A percentile compares a stretch with the other conserved stretches of the same genome.
Evolutionary conservation across 306 rosid genomes (phyloP).

Genomic region (Lagenaria siceraria): DNA sequence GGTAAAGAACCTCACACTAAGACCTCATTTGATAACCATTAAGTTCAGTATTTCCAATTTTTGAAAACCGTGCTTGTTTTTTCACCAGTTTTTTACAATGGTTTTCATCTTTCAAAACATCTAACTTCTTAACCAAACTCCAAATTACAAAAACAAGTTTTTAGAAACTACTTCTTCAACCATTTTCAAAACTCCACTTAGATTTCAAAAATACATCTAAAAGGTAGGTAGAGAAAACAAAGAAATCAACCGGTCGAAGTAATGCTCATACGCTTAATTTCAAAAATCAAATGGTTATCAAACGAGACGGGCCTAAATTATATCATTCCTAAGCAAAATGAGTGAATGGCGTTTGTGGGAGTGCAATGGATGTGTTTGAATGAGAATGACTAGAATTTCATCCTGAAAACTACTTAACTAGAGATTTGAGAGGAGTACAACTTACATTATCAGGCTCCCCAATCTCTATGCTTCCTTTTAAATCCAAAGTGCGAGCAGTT

Average conservation of each 20-base stretch:
- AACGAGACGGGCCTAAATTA: background rate
- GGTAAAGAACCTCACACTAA: background rate
- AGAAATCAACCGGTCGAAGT: background rate
- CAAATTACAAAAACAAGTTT: background rate
- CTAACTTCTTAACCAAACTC: background rate
- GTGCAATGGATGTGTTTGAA: background rate
- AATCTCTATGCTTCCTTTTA: slow-evolving; percentile 74
- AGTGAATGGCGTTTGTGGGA: background rate
- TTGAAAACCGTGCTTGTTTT: background rate
- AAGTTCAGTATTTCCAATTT: background rate
- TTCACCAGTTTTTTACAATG: no score
- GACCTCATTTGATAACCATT: no score
- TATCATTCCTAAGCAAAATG: background rate
- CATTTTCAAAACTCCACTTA: background rate
- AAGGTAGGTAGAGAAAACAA: background rate
- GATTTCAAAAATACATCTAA: background rate
- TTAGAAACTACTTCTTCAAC: background rate
- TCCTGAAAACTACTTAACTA: background rate
- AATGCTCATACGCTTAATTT: background rate
- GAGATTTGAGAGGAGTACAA: slow-evolving; percentile 17
- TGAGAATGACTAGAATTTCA: background rate
- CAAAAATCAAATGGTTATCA: background rate
- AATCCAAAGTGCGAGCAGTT: slow-evolving; percentile 60
- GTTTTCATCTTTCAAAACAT: no score
- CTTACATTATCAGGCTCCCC: slow-evolving; percentile 56